phyloP scores from a whole-genome alignment of 331 rosid genomes.

The Spiraea crenata region DNA sequence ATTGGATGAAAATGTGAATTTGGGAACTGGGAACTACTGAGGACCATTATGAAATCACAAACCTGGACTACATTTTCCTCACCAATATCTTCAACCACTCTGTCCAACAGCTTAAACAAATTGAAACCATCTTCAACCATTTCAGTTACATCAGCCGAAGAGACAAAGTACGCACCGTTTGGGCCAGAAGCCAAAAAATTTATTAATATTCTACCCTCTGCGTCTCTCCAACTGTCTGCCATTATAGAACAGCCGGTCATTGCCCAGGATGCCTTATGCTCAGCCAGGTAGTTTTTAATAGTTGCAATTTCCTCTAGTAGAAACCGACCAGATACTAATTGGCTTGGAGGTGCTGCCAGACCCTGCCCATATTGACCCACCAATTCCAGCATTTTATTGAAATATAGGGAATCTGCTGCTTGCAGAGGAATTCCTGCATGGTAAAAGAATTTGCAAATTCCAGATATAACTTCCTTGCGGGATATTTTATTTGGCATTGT shows the following conservation, averaged over 20 bases:
- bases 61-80: slow-evolving; percentile 96
- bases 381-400: slow-evolving; percentile 85
- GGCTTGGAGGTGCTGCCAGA: slow-evolving; percentile 69
- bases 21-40: slow-evolving; percentile 31
- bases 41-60: slow-evolving; percentile 39
- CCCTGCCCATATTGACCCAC: slow-evolving; percentile 83
- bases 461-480: slow-evolving; percentile 72
- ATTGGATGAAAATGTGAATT: slow-evolving; percentile 4
- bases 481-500: slow-evolving; percentile 50
- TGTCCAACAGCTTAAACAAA: slow-evolving; percentile 79
- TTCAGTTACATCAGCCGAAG: slow-evolving; percentile 75
- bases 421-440: slow-evolving; percentile 90
- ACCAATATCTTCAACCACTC: slow-evolving; percentile 82
- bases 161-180: slow-evolving; percentile 75
- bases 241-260: slow-evolving; percentile 80
- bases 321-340: slow-evolving; percentile 60
- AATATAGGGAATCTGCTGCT: slow-evolving; percentile 79
- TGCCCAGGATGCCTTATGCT: slow-evolving; percentile 84
- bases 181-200: slow-evolving; percentile 85
- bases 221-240: slow-evolving; percentile 84
- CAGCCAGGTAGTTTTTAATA: slow-evolving; percentile 60
- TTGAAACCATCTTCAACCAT: slow-evolving; percentile 61
- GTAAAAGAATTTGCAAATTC: slow-evolving; percentile 90
- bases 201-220: slow-evolving; percentile 61
- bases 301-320: slow-evolving; percentile 74